Base-by-base conservation (phyloP, 768 basidiomycete genomes). In the Lactifluus volemus region DNA sequence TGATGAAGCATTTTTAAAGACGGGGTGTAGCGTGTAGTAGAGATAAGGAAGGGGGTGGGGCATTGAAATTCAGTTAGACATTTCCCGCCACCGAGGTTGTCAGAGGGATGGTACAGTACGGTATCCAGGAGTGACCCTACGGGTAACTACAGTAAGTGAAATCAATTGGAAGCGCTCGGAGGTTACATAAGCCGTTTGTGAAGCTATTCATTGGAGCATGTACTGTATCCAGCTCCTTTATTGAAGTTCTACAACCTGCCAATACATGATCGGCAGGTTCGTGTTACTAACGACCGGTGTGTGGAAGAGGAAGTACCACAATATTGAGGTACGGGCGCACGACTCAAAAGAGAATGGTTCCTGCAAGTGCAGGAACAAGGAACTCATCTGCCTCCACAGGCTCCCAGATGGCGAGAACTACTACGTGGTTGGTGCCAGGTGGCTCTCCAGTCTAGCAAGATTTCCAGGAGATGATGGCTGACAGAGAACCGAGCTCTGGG, bases 361-460 rank as follows among this genome's bases (percentile, higher is more conserved):
- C 82, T 5, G 86, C 86, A 32, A 88, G 78, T 8, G 75, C 84
- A 55, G 81, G 81, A 29, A 82, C 76, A 1, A 70, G 73, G 67
- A 88, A 89, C 41, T 75, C 78, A 3, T 76, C 80, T 44, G 79
- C 76, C n/a, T 73, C 69, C 17, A 88, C 71, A 25, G 25, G 25
- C 32, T 34, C 6, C 32, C 32, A 34, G 1, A 34, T 9, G 32
- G 6, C 32, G 32, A 34, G 32, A 9, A 5, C 32, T 1, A 25
- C 25, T 25, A 25, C 2, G 25, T 25, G 25, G 25, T 34, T 6
- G 32, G 32, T 34, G 32, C 32, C 9, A 9, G 6, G 32, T 5
- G 32, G 4, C 32, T 34, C 1, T 9, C 32, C 9, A 34, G 32
- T 34, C 32, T 34, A 34, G 32, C 32, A 34, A 34, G 32, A 34